Evolutionary conservation across 176 grass and related monocot species (phyloP), one percentile per base, ranked within the genome.

Genomic region (Oryza meyeriana): DNA sequence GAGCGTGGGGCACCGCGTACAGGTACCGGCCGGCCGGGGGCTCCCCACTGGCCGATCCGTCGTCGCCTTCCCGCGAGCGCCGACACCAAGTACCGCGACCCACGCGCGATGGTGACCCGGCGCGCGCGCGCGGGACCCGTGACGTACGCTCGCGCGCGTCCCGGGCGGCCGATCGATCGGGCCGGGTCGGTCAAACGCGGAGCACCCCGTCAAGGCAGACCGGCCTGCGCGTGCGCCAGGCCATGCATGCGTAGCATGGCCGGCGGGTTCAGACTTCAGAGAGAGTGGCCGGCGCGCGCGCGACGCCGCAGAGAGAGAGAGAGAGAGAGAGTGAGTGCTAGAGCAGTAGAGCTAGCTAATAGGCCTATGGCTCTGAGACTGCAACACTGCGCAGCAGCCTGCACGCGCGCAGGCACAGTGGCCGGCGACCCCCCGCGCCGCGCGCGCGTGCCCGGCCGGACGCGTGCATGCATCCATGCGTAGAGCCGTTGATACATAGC

Each of bases 21-120:
- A 48, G n/a, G n/a, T n/a, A n/a, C n/a, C n/a, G n/a, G n/a, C n/a
- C n/a, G n/a, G n/a, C n/a, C n/a, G n/a, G n/a, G n/a, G n/a, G n/a
- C n/a, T n/a, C 12, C 2, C 22, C 22, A 8, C 22, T 24, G 55
- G 55, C 55, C 3, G 55, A 25, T 25, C 22, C 55, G 55, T 25
- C 55, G 55, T 39, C 70, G 66, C 34, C 28, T 26, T 68, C 61
- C 29, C 72, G 40, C 18, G 62, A 69, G 70, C 81, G 76, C 63
- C 77, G 82, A 89, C 82, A 89, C 32, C 44, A 74, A 85, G 87
- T 89, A 89, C 87, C 55, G 10, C 87, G 33, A 81, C 82, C 87
- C 87, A 89, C 87, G 77, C 87, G 82, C 71, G 87, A 81, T 5
- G 71, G 82, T 71, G 87, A 85, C 82, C 39, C 47, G 0, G 20